Conservation (phyloP, 306 rosid species). For the Cicer chorassanicum region DNA sequence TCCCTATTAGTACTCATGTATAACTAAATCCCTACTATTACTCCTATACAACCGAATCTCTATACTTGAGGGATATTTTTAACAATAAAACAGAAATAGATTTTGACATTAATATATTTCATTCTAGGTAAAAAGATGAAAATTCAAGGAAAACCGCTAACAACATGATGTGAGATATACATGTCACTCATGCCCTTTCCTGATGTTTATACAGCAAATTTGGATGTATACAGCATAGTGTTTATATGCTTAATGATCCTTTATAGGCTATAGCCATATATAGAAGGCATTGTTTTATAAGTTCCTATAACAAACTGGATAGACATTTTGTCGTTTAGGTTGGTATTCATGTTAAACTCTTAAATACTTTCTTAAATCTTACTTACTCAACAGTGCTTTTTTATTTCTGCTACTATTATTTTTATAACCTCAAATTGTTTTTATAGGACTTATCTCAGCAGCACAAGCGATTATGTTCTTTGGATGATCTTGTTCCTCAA, state of each 20-base stretch:
- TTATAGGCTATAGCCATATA: too few relatives aligned
- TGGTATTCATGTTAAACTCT: constrained; percentile 35
- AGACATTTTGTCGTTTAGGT: neutral
- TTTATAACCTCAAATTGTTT: constrained; percentile 20
- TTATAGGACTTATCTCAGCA: constrained; percentile 89
- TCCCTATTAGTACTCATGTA: too few relatives aligned
- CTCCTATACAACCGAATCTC: too few relatives aligned
- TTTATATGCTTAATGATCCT: too few relatives aligned
- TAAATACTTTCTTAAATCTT: neutral
- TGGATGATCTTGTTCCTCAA: constrained; percentile 84
- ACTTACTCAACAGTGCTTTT: neutral
- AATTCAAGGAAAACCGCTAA: neutral
- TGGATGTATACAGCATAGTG: neutral
- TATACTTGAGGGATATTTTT: too few relatives aligned
- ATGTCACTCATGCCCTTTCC: neutral
- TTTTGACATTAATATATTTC: too few relatives aligned
- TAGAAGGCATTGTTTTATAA: neutral
- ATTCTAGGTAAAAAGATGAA: neutral
- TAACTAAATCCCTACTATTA: too few relatives aligned
- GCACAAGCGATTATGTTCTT: constrained; percentile 75
- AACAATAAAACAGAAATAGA: too few relatives aligned
- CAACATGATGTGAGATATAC: constrained; percentile 14
- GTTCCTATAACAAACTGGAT: constrained; percentile 1
- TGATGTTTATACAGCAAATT: constrained; percentile 4
- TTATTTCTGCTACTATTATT: constrained; percentile 11